These are phyloP conservation scores for Tagetes erecta DNA, from an alignment of 129 eudicot species.

Conservation along the genomic window DNA sequence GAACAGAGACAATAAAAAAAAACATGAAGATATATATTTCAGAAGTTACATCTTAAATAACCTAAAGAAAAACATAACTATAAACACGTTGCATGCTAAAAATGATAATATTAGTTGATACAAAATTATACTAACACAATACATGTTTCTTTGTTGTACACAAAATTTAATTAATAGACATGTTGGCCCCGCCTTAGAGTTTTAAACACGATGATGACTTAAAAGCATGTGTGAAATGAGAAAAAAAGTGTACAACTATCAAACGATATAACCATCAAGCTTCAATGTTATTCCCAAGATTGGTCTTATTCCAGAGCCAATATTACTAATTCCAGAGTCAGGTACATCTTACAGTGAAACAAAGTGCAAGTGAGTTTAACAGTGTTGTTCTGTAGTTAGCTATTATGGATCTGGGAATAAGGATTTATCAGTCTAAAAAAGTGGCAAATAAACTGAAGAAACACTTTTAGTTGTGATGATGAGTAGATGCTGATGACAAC, in stretches of 20 bases:
- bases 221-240: conserved; percentile 39
- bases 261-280: conserved; percentile 40
- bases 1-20: too few species aligned
- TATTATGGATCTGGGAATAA: conserved; percentile 19
- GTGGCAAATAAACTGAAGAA: conserved; percentile 35
- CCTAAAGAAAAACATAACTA: too few species aligned
- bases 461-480: conserved; percentile 39
- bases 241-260: conserved; percentile 25
- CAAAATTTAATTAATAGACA: not conserved
- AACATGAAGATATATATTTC: too few species aligned
- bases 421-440: conserved; percentile 14
- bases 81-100: too few species aligned
- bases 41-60: too few species aligned
- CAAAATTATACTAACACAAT: too few species aligned
- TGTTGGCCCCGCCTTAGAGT: conserved; percentile 20
- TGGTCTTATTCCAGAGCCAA: conserved; percentile 16
- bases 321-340: conserved; percentile 7
- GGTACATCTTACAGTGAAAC: not conserved
- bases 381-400: not conserved
- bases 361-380: not conserved
- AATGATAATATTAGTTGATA: too few species aligned
- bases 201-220: conserved; percentile 25
- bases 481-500: conserved; percentile 47
- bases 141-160: too few species aligned
- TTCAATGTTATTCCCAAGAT: conserved; percentile 33